These are phyloP conservation scores for Sclerospora graminicola DNA, from an alignment of 352 stramenopile genomes.

Conservation along the genomic window DNA sequence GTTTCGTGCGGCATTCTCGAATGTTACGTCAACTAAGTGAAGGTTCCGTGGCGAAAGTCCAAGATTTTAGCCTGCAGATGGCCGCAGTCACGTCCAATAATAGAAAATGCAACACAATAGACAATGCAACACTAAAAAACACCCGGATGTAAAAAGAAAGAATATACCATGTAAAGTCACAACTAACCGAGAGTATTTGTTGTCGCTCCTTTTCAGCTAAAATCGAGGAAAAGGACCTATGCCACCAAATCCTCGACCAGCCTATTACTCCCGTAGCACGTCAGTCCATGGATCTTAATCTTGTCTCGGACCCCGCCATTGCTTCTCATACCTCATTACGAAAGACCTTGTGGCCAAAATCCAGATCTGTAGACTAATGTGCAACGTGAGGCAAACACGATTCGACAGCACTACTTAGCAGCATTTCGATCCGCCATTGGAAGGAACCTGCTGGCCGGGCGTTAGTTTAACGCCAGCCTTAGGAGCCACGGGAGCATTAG, in stretches of 20 bases:
- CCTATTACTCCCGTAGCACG: conserved; percentile 14
- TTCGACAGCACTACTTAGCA: conserved; percentile 64
- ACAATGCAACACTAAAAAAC: conserved; percentile 9
- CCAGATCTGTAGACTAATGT: conserved; percentile 13
- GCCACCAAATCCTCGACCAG: conserved; percentile 17
- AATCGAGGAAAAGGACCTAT: conserved; percentile 14
- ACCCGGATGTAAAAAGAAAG: conserved; percentile 20
- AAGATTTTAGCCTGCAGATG: not conserved
- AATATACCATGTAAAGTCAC: conserved; percentile 38
- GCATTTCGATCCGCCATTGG: conserved; percentile 67
- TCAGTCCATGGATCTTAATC: conserved; percentile 18
- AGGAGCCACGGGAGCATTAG: conserved; percentile 64
- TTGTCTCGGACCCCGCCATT: conserved; percentile 6
- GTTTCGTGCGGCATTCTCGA: conserved; percentile 14
- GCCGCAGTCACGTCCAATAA: not conserved
- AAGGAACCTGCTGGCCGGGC: conserved; percentile 48
- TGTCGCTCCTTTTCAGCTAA: conserved; percentile 28
- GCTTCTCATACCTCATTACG: conserved; percentile 7
- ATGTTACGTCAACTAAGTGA: not conserved
- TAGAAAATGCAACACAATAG: not conserved
- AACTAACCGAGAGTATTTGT: conserved; percentile 33
- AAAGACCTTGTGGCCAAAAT: conserved; percentile 13
- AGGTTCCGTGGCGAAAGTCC: too few relatives aligned
- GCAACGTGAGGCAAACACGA: conserved; percentile 21
- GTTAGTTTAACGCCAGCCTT: conserved; percentile 62